These are phyloP conservation scores for Trichophyton schoenleinii DNA, from an alignment of 2,329 filamentous ascomycete species.

Conservation along the genomic window DNA sequence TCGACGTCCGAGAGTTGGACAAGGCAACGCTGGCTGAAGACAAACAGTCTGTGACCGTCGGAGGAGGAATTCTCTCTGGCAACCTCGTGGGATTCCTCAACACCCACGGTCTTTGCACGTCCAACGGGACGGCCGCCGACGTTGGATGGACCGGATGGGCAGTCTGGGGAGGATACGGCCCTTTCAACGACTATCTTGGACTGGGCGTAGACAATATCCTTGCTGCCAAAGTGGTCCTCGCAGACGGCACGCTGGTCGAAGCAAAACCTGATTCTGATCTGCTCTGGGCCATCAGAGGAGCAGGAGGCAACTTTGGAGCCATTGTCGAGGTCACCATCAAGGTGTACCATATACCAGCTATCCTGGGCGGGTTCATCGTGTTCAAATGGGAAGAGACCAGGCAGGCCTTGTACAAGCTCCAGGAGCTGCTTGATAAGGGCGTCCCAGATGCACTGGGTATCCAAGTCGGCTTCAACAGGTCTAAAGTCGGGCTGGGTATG, in stretches of 20 bases:
- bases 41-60: neutral
- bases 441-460: neutral
- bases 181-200: neutral
- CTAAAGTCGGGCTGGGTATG: neutral
- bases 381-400: neutral
- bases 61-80: neutral
- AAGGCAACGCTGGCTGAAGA: neutral
- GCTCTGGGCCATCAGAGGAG: neutral
- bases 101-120: neutral
- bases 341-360: neutral
- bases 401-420: neutral
- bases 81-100: neutral
- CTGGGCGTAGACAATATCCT: constrained; percentile 2
- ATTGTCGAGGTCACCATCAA: neutral
- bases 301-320: neutral
- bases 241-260: neutral
- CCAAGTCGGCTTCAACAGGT: neutral
- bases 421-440: neutral
- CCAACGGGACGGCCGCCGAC: neutral
- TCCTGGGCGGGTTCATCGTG: neutral
- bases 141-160: neutral
- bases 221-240: neutral
- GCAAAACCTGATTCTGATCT: neutral
- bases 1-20: neutral
- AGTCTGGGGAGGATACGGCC: neutral